These are phyloP conservation scores for Chalciporus chontae DNA, from an alignment of 768 basidiomycete species.

Conservation along the genomic window DNA sequence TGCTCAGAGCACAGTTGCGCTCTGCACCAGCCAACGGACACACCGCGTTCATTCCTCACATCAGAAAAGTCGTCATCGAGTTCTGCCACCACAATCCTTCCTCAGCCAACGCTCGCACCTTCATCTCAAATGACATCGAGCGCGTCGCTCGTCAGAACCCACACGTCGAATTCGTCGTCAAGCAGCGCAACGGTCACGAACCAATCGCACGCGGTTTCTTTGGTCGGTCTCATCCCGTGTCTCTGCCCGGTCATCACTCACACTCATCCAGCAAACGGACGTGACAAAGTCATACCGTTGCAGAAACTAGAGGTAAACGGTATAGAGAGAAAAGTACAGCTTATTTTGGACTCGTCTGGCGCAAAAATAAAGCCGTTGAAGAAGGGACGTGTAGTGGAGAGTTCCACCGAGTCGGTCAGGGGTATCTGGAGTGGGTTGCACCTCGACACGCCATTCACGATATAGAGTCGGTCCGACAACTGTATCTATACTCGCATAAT, in stretches of 20 bases:
- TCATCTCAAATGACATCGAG: conserved; percentile 60
- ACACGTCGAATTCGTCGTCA: conserved; percentile 82
- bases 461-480: conserved; percentile 29
- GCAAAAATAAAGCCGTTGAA: conserved; percentile 81
- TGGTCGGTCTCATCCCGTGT: conserved; percentile 37
- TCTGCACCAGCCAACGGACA: conserved; percentile 75
- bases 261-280: conserved; percentile 64
- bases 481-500: conserved; percentile 1
- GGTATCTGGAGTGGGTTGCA: conserved; percentile 92
- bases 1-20: conserved; percentile 46
- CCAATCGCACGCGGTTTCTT: conserved; percentile 85
- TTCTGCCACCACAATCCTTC: conserved; percentile 83
- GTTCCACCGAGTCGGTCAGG: conserved; percentile 73
- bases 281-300: conserved; percentile 85
- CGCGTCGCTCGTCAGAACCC: conserved; percentile 68
- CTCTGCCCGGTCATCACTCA: conserved; percentile 7
- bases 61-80: conserved; percentile 87
- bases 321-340: conserved; percentile 74
- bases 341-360: conserved; percentile 85
- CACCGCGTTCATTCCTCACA: conserved; percentile 65
- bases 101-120: conserved; percentile 67
- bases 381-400: conserved; percentile 62
- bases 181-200: conserved; percentile 68
- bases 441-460: conserved; percentile 63
- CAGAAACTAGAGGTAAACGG: conserved; percentile 70